A percentile compares a stretch with the other conserved stretches of the same genome.
Evolutionary conservation across 306 rosid species (phyloP).

Genomic region (Lablab purpureus): DNA sequence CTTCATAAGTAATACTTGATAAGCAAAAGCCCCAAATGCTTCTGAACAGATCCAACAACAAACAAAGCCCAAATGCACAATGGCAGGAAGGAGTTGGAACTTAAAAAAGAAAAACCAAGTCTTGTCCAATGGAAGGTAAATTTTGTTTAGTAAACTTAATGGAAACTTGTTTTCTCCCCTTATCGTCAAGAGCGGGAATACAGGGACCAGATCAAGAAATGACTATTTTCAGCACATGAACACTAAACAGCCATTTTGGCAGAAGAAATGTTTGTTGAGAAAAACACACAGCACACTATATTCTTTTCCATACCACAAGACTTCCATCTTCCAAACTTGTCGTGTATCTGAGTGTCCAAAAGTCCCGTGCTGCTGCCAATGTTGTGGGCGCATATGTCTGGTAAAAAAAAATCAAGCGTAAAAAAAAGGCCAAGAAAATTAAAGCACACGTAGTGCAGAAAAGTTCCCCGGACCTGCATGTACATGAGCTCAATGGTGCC

Average conservation of each 20-base stretch:
- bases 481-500: slow-evolving; percentile 93
- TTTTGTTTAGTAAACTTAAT: not conserved
- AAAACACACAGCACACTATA: not conserved
- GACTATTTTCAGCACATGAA: not conserved
- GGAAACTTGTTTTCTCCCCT: not conserved
- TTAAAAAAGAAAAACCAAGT: not conserved
- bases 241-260: not conserved
- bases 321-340: slow-evolving; percentile 95
- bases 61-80: not conserved
- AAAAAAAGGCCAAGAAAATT: not conserved
- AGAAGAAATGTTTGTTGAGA: not conserved
- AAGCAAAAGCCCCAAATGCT: not conserved
- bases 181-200: not conserved
- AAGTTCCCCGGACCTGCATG: slow-evolving; percentile 72
- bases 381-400: slow-evolving; percentile 98
- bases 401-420: not conserved
- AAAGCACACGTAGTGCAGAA: not conserved
- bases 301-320: slow-evolving; percentile 76
- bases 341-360: slow-evolving; percentile 91
- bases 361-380: slow-evolving; percentile 96
- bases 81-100: not conserved
- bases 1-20: no score
- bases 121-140: not conserved
- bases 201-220: not conserved
- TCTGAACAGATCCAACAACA: not conserved